A percentile compares a stretch with the other conserved stretches of the same genome.
Conservation (phyloP, 495 filamentous ascomycete species). For the Xylaria acuta region DNA sequence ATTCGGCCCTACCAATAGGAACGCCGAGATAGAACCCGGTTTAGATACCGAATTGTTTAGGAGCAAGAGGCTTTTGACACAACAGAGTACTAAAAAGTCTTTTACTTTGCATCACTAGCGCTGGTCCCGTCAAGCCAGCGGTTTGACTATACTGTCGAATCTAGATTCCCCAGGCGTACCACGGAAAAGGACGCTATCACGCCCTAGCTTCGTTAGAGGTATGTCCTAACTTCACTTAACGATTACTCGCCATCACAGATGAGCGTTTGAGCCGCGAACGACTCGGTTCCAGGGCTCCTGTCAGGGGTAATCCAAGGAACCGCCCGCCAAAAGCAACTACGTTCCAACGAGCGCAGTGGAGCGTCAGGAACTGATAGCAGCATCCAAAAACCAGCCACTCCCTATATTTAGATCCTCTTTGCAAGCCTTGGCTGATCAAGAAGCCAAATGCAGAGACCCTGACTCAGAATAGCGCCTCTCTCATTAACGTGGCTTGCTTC, state of each 20-base stretch:
- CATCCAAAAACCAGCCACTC: neutral
- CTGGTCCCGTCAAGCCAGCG: neutral
- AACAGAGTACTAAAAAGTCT: neutral
- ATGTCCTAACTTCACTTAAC: neutral
- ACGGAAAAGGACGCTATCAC: neutral
- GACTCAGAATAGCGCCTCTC: neutral
- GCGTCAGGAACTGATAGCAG: neutral
- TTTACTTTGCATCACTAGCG: neutral
- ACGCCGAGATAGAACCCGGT: neutral
- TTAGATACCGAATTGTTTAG: neutral
- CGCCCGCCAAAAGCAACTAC: neutral
- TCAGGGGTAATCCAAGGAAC: neutral
- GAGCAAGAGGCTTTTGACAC: neutral
- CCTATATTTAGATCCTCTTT: neutral
- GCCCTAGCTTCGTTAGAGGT: neutral
- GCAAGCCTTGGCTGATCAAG: neutral
- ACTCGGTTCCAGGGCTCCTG: neutral
- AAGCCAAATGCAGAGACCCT: neutral
- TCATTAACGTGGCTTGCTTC: neutral
- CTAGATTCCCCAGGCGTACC: neutral
- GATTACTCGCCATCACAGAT: neutral
- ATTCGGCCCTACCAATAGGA: neutral
- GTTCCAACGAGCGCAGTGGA: neutral
- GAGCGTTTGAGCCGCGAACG: neutral
- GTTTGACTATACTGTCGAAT: neutral